phyloP scores from a whole-genome alignment of 257 asterid genomes.

The Nicotiana benthamiana region DNA sequence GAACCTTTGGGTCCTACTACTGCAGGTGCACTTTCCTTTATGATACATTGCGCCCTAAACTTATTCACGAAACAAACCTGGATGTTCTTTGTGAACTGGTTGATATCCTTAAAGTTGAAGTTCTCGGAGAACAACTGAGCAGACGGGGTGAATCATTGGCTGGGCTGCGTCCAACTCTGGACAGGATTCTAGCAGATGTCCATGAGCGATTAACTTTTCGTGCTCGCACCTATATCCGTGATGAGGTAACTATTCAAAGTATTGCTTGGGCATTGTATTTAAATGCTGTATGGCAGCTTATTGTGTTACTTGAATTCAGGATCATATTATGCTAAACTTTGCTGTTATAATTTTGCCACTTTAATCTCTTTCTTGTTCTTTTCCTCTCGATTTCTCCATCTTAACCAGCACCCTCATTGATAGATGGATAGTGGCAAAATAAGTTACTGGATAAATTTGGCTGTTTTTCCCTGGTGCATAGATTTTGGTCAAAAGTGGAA shows the following conservation, averaged over 20 bases:
- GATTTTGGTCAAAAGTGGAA: background rate
- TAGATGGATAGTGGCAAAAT: background rate
- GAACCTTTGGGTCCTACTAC: background rate
- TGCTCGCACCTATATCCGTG: conserved; percentile 89
- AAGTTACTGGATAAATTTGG: background rate
- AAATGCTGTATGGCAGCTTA: background rate
- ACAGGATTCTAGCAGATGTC: conserved; percentile 92
- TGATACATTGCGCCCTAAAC: conserved; percentile 90
- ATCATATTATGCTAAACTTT: background rate
- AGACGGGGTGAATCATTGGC: conserved; percentile 86
- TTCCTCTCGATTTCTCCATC: background rate
- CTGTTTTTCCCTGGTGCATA: background rate
- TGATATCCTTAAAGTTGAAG: conserved; percentile 91
- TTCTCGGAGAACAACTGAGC: conserved; percentile 81
- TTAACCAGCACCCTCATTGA: background rate
- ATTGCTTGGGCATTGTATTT: background rate
- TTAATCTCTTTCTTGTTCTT: background rate
- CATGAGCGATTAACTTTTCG: conserved; percentile 95
- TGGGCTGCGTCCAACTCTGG: conserved; percentile 82
- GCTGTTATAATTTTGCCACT: background rate
- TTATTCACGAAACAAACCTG: conserved; percentile 91
- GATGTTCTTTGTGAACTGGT: conserved; percentile 95
- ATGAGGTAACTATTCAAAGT: conserved; percentile 58
- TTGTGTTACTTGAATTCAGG: background rate
- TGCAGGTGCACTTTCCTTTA: conserved; percentile 91